These are phyloP conservation scores for Colletotrichum euphorbiae DNA, from an alignment of 2,329 filamentous ascomycete species.

Conservation along the genomic window DNA sequence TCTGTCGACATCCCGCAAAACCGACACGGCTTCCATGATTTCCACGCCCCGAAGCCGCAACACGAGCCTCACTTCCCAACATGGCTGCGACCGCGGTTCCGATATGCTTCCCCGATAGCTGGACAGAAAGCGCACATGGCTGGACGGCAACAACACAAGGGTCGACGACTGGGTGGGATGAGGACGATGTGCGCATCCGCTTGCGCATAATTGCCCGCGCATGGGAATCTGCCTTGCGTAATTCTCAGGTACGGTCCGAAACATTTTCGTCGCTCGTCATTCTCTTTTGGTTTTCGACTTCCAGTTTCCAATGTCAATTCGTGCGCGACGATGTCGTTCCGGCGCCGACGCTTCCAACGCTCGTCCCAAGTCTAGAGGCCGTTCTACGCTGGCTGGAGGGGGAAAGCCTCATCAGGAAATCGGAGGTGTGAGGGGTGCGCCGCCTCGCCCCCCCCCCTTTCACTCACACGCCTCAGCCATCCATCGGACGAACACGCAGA, in stretches of 20 bases:
- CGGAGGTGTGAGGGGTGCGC: slow-evolving; percentile 24
- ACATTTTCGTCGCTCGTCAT: slow-evolving; percentile 31
- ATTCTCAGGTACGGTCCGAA: slow-evolving; percentile 42
- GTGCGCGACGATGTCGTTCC: slow-evolving; percentile 30
- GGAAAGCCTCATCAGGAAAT: slow-evolving; percentile 15
- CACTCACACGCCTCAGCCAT: slow-evolving; percentile 28
- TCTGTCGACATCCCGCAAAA: slow-evolving; percentile 21
- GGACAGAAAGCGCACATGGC: slow-evolving; percentile 55
- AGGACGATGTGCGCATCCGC: slow-evolving; percentile 41
- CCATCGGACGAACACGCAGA: slow-evolving; percentile 28
- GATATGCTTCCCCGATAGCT: slow-evolving; percentile 54
- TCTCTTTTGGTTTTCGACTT: background rate
- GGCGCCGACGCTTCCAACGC: slow-evolving; percentile 20
- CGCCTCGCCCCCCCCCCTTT: slow-evolving; percentile 26
- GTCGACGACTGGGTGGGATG: slow-evolving; percentile 53
- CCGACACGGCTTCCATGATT: slow-evolving; percentile 64
- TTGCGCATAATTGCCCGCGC: slow-evolving; percentile 49
- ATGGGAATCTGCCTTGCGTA: slow-evolving; percentile 46
- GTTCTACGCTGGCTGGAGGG: background rate
- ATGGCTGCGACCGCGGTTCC: slow-evolving; percentile 67
- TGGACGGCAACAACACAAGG: slow-evolving; percentile 46
- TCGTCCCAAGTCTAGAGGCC: slow-evolving; percentile 29
- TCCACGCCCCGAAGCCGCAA: slow-evolving; percentile 54
- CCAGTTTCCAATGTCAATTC: slow-evolving; percentile 5
- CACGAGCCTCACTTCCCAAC: slow-evolving; percentile 60